Evolutionary conservation across 2,329 filamentous ascomycete species (phyloP), one percentile per base, ranked within the genome.

Genomic region (Aspergillus carbonarius): DNA sequence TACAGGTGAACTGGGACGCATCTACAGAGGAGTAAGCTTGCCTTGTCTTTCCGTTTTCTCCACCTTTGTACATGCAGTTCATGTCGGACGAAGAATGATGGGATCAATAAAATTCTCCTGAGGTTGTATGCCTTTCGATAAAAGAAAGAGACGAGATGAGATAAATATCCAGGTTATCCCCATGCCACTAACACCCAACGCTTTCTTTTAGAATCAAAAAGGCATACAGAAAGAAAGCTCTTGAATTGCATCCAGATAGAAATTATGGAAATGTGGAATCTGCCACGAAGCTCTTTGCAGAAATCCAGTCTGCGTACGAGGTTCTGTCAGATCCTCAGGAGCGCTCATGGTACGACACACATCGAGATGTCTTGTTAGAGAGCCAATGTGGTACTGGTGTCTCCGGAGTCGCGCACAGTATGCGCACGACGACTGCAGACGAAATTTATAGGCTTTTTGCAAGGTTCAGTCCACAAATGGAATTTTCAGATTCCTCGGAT

Each of bases 241-340:
- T 99, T 50, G 92, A 97, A 74, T 82, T 98, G 9, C 95, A 99
- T 73, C 95, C 95, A 0, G 95, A 99, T 76, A 90, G 93, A 66
- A 99, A 99, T 75, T 88, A 90, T 73, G 88, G 90, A 68, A 88
- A 97, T 70, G 88, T 89, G 61, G 92, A 96, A 69, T 85, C 87
- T 63, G 88, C 93, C 2, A 99, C 95, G 1, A 85, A 82, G 65
- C 86, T 88, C 54, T 99, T 99, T 72, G 92, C 95, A 51, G 92
- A 97, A 71, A 83, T 98, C 27, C 93, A 97, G 74, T 85, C 92
- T 35, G 95, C 95, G 48, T 96, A 99, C 73, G 92, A 98, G 74
- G 86, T 99, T n/a, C 84, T 99, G 1, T 96, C 93, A 1, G 95
- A 99, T 73, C 88, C 92, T 10, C 93, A 99, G 73, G 95, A 99